Conservation (phyloP, 2,329 filamentous ascomycete genomes). For the Passalora sequoiae region DNA sequence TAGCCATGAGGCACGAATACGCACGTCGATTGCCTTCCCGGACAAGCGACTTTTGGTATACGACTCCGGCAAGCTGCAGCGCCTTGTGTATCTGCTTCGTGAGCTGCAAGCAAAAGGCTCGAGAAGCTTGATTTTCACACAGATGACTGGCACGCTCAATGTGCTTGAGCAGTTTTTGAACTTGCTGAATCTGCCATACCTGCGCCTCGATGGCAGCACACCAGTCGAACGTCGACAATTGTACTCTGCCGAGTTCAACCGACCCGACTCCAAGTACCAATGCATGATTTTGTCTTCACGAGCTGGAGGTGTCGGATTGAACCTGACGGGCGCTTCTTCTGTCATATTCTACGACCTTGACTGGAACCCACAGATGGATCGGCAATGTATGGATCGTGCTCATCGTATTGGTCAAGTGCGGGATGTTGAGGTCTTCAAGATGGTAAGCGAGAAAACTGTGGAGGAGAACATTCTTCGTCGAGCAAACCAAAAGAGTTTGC, state of each 20-base stretch:
- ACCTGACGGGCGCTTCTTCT: constrained; percentile 90
- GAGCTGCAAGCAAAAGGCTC: constrained; percentile 85
- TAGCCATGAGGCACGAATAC: constrained; percentile 90
- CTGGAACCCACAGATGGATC: constrained; percentile 99
- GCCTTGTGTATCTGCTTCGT: constrained; percentile 77
- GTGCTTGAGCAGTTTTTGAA: constrained; percentile 97
- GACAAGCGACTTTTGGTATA: constrained; percentile 95
- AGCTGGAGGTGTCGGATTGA: constrained; percentile 91
- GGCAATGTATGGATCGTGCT: constrained; percentile 95
- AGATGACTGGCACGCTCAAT: constrained; percentile 98
- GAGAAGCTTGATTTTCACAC: constrained; percentile 94
- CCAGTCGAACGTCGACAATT: constrained; percentile 95
- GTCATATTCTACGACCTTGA: constrained; percentile 99
- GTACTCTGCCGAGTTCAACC: constrained; percentile 90
- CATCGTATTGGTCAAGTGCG: constrained; percentile 96
- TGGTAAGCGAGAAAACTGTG: constrained; percentile 64
- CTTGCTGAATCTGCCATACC: constrained; percentile 94
- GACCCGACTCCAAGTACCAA: constrained; percentile 78
- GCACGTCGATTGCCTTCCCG: constrained; percentile 90
- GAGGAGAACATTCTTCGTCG: constrained; percentile 97
- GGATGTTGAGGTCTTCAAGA: constrained; percentile 91
- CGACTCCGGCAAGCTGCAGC: constrained; percentile 93
- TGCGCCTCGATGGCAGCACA: constrained; percentile 92
- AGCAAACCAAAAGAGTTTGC: constrained; percentile 93
- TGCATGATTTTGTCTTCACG: constrained; percentile 94